Evolutionary conservation across 1,284 basidiomycete species (phyloP).

Genomic region (Ceratobasidium theobromae): DNA sequence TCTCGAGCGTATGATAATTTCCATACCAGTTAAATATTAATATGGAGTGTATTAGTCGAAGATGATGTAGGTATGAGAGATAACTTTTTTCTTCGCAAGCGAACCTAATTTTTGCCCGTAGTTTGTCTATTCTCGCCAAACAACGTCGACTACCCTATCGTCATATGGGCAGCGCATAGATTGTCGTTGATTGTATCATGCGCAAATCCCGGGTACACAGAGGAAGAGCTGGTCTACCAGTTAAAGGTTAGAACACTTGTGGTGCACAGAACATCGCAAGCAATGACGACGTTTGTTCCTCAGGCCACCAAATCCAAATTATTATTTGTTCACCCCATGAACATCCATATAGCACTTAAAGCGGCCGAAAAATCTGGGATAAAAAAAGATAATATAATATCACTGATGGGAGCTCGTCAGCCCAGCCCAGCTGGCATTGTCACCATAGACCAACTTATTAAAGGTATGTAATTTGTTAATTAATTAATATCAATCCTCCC

Average conservation of each 20-base stretch:
- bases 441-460: constrained; percentile 54
- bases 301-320: constrained; percentile 56
- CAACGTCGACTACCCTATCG: constrained; percentile 63
- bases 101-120: background rate
- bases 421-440: constrained; percentile 34
- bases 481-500: background rate
- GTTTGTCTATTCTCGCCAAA: constrained; percentile 28
- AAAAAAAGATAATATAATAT: constrained; percentile 57
- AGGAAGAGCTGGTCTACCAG: constrained; percentile 55
- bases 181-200: constrained; percentile 43
- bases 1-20: background rate
- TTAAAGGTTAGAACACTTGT: background rate
- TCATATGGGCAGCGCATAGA: constrained; percentile 73
- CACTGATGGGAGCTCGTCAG: constrained; percentile 45
- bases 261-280: too few relatives aligned
- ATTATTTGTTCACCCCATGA: constrained; percentile 60
- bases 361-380: constrained; percentile 58
- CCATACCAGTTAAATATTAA: background rate
- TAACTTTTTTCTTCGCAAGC: constrained; percentile 26
- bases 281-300: constrained; percentile 55
- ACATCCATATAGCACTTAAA: constrained; percentile 52
- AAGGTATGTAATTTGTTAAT: background rate
- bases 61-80: constrained; percentile 54
- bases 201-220: constrained; percentile 69
- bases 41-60: constrained; percentile 40